Evolutionary conservation across 768 basidiomycete species (phyloP).

Genomic region (Vararia minispora): DNA sequence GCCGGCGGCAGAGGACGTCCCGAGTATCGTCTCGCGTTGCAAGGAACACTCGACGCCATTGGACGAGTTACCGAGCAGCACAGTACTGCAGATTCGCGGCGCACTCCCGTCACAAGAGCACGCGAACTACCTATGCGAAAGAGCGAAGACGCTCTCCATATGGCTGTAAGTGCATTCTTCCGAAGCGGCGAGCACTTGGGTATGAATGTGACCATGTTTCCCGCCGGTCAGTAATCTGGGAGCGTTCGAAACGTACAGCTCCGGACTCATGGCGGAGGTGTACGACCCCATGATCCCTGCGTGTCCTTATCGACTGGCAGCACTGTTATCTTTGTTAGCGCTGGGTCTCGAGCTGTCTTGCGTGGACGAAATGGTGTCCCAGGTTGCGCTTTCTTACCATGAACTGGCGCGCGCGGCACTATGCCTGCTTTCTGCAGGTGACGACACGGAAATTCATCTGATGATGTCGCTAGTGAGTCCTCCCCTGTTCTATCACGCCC

Average conservation of each 20-base stretch:
- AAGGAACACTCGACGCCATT: too few species aligned
- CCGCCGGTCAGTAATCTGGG: background rate
- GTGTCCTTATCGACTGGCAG: background rate
- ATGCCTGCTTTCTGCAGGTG: background rate
- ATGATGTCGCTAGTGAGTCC: background rate
- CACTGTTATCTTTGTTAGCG: slow-evolving; percentile 1
- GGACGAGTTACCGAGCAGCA: too few species aligned
- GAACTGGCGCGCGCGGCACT: slow-evolving; percentile 4
- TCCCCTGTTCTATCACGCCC: background rate
- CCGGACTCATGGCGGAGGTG: background rate
- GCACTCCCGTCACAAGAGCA: background rate
- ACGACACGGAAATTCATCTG: background rate
- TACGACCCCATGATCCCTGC: background rate
- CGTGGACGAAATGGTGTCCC: background rate
- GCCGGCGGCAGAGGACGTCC: too few species aligned
- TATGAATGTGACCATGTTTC: too few species aligned
- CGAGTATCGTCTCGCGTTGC: too few species aligned
- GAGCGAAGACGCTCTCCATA: background rate
- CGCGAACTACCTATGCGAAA: background rate
- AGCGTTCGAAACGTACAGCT: background rate
- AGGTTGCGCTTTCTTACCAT: background rate
- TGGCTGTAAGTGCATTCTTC: background rate
- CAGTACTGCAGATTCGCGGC: background rate
- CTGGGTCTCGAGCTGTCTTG: background rate
- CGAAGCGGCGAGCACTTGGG: too few species aligned